A percentile compares a stretch with the other conserved stretches of the same genome.
phyloP scores from a whole-genome alignment of 1,139 yeast genomes.

The Scheffersomyces illinoinensis region DNA sequence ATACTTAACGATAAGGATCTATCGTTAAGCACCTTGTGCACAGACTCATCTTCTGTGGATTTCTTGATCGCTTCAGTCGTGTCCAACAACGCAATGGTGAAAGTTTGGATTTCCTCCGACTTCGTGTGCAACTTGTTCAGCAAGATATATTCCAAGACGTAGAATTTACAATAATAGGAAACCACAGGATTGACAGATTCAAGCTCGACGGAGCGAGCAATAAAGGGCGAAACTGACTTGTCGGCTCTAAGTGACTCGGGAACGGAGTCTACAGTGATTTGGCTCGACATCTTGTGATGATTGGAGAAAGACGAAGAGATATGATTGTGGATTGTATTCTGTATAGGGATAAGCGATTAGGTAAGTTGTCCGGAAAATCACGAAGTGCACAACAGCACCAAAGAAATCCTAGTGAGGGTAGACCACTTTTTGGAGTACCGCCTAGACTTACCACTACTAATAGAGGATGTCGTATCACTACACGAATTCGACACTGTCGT shows the following conservation, averaged over 20 bases:
- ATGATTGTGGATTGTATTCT: background rate
- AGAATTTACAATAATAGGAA: slow-evolving; percentile 58
- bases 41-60: slow-evolving; percentile 23
- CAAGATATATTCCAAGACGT: slow-evolving; percentile 69
- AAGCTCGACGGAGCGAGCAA: slow-evolving; percentile 53
- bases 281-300: background rate
- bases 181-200: slow-evolving; percentile 52
- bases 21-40: slow-evolving; percentile 51
- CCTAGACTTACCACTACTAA: background rate
- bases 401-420: background rate
- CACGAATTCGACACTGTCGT: background rate
- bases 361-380: background rate
- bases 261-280: slow-evolving; percentile 16
- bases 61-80: slow-evolving; percentile 58
- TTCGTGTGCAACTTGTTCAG: slow-evolving; percentile 55
- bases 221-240: slow-evolving; percentile 44
- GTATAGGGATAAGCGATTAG: background rate
- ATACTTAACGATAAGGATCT: slow-evolving; percentile 58
- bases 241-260: slow-evolving; percentile 32
- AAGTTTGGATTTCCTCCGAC: slow-evolving; percentile 53
- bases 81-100: slow-evolving; percentile 61
- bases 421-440: no score
- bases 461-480: background rate
- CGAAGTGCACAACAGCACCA: background rate
- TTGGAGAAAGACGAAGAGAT: background rate